Percentiles rank a stretch among this genome's conserved stretches.
Conservation (phyloP, 129 eudicot genomes). For the Flaveria trinervia region DNA sequence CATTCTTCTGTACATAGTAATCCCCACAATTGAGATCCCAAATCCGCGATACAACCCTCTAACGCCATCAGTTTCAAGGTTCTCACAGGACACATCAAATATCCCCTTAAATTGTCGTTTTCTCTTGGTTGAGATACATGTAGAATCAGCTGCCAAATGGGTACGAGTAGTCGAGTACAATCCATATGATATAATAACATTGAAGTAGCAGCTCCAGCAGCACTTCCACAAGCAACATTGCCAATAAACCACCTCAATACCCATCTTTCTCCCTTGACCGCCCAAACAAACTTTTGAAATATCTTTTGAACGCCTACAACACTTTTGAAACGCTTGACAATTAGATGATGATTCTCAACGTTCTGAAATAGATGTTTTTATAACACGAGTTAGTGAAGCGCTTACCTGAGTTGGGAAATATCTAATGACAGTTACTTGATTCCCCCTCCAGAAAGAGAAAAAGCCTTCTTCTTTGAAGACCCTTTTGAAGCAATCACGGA, state of each 20-base stretch:
- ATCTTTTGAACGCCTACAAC: slow-evolving; percentile 89
- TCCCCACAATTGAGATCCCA: slow-evolving; percentile 87
- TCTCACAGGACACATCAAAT: slow-evolving; percentile 67
- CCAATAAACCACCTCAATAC: slow-evolving; percentile 91
- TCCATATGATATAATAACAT: too few species aligned
- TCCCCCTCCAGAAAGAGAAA: slow-evolving; percentile 87
- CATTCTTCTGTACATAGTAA: slow-evolving; percentile 86
- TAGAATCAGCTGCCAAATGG: slow-evolving; percentile 70
- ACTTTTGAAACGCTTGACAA: slow-evolving; percentile 28
- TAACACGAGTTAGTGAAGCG: not conserved
- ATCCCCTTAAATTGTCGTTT: slow-evolving; percentile 70
- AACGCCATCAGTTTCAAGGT: slow-evolving; percentile 72
- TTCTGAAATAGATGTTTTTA: slow-evolving; percentile 6
- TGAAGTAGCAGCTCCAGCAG: too few species aligned
- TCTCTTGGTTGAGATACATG: not conserved
- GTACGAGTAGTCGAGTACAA: slow-evolving; percentile 13
- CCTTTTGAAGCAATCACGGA: slow-evolving; percentile 68
- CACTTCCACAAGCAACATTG: slow-evolving; percentile 22
- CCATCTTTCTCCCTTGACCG: slow-evolving; percentile 90
- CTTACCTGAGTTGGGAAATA: slow-evolving; percentile 92
- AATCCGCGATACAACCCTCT: slow-evolving; percentile 84
- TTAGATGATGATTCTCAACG: slow-evolving; percentile 10
- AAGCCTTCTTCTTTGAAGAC: slow-evolving; percentile 83
- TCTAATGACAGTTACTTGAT: slow-evolving; percentile 86
- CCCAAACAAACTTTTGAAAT: slow-evolving; percentile 69